Evolutionary conservation across 768 basidiomycete species (phyloP), one percentile per base, ranked within the genome.

Genomic region (Rossbeevera mucosa): DNA sequence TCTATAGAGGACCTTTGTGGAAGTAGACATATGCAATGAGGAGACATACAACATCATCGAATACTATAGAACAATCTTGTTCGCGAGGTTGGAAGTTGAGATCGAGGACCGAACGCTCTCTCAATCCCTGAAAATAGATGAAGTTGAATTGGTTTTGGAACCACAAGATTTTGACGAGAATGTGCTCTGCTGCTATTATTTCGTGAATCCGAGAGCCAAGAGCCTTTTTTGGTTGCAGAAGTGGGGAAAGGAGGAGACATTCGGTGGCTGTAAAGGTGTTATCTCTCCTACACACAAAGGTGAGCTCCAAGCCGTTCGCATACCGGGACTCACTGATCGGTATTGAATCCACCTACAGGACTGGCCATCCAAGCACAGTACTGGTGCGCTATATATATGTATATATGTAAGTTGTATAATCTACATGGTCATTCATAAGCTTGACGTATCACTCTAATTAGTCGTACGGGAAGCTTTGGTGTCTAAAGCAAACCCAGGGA

Each of bases 1-100:
- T 25, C 48, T 73, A 69, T 52, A 82, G 79, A 74, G 71, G 44
- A 71, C 80, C 0, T 78, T 77, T 31, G 82, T 82, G 0, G 83
- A 85, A 53, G 75, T 74, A 28, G 62, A 84, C 54, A 67, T 84
- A 13, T 75, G 71, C 30, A 70, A 83, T n/a, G 7, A 44, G 0
- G 62, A 57, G 0, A 63, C 74, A 6, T 54, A 63, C 5, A 28
- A 38, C 0, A 72, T 74, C 26, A 66, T 82, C 4, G 66, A 69
- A 6, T 59, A 62, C 8, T 77, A 72, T 44, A 68, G 59, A 30
- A 7, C 4, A 0, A 55, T 40, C 24, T 46, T 69, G 24, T 46
- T 60, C 25, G 47, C 47, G 2, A 50, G 52, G 48, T 29, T 76
- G 20, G 24, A 57, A 1, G 16, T 8, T 1, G 59, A 64, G 41